Conservation (phyloP, 805 yeast genomes). For the Saccharomycopsis guyanensis region DNA sequence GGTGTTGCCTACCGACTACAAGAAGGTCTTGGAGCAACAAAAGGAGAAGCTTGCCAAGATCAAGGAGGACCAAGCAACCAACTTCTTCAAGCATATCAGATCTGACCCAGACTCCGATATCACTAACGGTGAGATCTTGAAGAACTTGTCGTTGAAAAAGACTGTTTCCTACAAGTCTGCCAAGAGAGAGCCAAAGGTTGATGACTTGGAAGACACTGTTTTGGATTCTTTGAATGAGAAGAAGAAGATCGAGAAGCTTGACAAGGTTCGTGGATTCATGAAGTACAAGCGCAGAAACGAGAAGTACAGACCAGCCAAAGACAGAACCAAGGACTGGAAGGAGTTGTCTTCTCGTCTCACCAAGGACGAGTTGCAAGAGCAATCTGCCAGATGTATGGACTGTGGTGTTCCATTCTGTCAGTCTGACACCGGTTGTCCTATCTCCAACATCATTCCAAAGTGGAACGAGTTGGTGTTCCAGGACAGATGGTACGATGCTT, state of each 20-base stretch:
- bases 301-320: conserved; percentile 68
- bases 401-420: conserved; percentile 99
- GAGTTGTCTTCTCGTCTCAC: conserved; percentile 77
- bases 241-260: conserved; percentile 55
- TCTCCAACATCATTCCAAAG: conserved; percentile 93
- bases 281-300: conserved; percentile 87
- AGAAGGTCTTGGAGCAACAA: conserved; percentile 78
- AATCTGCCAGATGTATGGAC: conserved; percentile 98
- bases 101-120: conserved; percentile 73
- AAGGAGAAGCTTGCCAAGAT: conserved; percentile 56
- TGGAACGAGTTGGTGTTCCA: conserved; percentile 96
- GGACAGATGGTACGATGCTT: conserved; percentile 90
- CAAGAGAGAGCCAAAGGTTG: conserved; percentile 67
- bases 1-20: conserved; percentile 88
- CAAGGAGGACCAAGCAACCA: conserved; percentile 48
- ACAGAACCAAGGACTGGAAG: conserved; percentile 84
- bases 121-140: conserved; percentile 79
- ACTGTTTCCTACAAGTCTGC: conserved; percentile 29
- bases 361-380: conserved; percentile 79
- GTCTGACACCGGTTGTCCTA: conserved; percentile 96
- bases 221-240: conserved; percentile 58
- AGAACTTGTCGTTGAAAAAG: conserved; percentile 42
- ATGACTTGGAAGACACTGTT: conserved; percentile 86
- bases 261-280: conserved; percentile 86
- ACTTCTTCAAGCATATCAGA: conserved; percentile 59